Conservation (phyloP, 2,329 filamentous ascomycete species). For the Whalleya microplaca region DNA sequence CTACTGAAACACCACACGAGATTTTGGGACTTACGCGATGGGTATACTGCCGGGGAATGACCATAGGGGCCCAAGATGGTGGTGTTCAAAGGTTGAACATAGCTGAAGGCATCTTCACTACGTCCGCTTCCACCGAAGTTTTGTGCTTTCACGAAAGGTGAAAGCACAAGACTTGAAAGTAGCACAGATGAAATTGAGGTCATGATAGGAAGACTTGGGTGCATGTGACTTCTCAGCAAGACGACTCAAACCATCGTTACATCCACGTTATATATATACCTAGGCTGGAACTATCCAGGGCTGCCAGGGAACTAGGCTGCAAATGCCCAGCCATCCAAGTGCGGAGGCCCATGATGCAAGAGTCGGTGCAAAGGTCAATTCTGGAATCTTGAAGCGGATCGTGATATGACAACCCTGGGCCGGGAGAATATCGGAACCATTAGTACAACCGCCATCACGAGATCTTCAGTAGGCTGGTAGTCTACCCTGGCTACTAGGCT, state of each 20-base stretch:
- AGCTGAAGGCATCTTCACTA: slow-evolving; percentile 39
- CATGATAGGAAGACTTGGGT: neutral
- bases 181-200: slow-evolving; percentile 40
- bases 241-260: neutral
- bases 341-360: neutral
- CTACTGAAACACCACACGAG: neutral
- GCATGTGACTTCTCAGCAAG: neutral
- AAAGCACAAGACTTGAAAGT: slow-evolving; percentile 39
- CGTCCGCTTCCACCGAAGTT: slow-evolving; percentile 30
- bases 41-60: slow-evolving; percentile 41
- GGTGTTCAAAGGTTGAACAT: slow-evolving; percentile 46
- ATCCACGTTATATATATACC: neutral
- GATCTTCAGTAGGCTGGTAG: neutral
- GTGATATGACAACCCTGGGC: neutral
- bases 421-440: neutral
- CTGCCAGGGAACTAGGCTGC: too few species aligned
- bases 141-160: slow-evolving; percentile 33
- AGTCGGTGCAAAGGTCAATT: neutral
- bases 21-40: slow-evolving; percentile 40
- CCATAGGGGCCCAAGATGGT: slow-evolving; percentile 46
- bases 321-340: neutral
- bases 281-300: neutral
- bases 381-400: neutral
- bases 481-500: too few species aligned
- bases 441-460: neutral